These are phyloP conservation scores for Metarhizium robertsii DNA, from an alignment of 2,329 filamentous ascomycete species.

Conservation along the genomic window DNA sequence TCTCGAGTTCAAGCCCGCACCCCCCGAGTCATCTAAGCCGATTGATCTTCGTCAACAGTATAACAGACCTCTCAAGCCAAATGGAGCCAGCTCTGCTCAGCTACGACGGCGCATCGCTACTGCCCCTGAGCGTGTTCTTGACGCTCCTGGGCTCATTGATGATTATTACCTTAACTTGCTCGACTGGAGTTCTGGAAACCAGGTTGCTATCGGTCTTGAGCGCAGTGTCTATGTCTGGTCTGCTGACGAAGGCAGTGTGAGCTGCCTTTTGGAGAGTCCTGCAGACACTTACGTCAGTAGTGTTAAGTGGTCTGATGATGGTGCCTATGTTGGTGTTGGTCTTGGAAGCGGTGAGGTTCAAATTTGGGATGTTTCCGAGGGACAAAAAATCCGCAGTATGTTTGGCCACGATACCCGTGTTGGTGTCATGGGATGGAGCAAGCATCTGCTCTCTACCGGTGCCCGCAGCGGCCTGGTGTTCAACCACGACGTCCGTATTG, in stretches of 20 bases:
- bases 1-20: slow-evolving; percentile 93
- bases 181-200: slow-evolving; percentile 96
- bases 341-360: slow-evolving; percentile 94
- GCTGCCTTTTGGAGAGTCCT: slow-evolving; percentile 76
- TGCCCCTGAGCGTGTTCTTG: slow-evolving; percentile 88
- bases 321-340: slow-evolving; percentile 91
- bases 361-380: slow-evolving; percentile 97
- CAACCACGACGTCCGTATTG: slow-evolving; percentile 97
- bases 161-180: slow-evolving; percentile 99
- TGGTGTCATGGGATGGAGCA: slow-evolving; percentile 98
- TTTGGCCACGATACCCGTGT: slow-evolving; percentile 94
- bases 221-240: slow-evolving; percentile 98
- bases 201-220: slow-evolving; percentile 95
- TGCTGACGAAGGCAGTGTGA: slow-evolving; percentile 83
- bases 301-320: slow-evolving; percentile 97
- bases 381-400: slow-evolving; percentile 95
- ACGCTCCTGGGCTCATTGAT: slow-evolving; percentile 90
- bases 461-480: slow-evolving; percentile 89
- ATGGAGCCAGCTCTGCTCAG: slow-evolving; percentile 66
- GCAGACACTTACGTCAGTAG: slow-evolving; percentile 94
- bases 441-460: slow-evolving; percentile 92
- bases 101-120: slow-evolving; percentile 88
- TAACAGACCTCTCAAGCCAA: slow-evolving; percentile 85
- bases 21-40: slow-evolving; percentile 96
- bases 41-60: slow-evolving; percentile 97